Evolutionary conservation across 192 early-diverging fungal genomes (phyloP), one percentile per base, ranked within the genome.

Genomic region (Chytriomyces confervae): DNA sequence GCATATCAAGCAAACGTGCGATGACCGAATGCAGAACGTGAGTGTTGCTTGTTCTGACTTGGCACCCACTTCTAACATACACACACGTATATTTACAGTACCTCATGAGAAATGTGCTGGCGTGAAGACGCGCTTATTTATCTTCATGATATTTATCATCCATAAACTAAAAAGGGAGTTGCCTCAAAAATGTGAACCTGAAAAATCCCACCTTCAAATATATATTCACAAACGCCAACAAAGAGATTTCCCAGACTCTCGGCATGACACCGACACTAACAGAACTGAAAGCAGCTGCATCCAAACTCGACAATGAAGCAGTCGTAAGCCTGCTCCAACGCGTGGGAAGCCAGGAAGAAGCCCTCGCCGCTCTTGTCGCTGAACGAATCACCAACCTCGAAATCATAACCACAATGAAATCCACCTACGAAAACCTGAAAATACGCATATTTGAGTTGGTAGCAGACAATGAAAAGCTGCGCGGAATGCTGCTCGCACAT

Each of bases 41-140:
- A 66, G 53, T 23, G 16, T 5, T n/a, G 4, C 36, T 20, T 53
- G 18, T n/a, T 13, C 69, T 18, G 8, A 44, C 27, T 24, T 62
- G 63, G 46, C 61, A 60, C 27, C 6, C 10, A 51, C 51, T 60
- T 3, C 51, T 69, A n/a, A n/a, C 11, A 20, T 6, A 48, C n/a
- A 36, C 24, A 36, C 36, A 2, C 36, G 36, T 36, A 36, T 72
- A 60, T 9, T 60, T 8, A 50, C 70, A 75, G 57, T 79, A 85
- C 71, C 63, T 85, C 27, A 85, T 84, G 84, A 45, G 84, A 51
- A 84, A 67, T 76, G 73, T 85, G 24, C 61, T 85, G 67, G 84
- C 84, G 6, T 69, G 45, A 69, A 7, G 8, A 9, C 23, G 5
- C 5, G 43, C 45, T 9, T 27, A 69, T 18, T 27, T 16, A 13